Percentiles rank a stretch among this genome's conserved stretches.
These are phyloP conservation scores for Melanomma pulvis-pyrius DNA, from an alignment of 495 filamentous ascomycete genomes.

Conservation along the genomic window DNA sequence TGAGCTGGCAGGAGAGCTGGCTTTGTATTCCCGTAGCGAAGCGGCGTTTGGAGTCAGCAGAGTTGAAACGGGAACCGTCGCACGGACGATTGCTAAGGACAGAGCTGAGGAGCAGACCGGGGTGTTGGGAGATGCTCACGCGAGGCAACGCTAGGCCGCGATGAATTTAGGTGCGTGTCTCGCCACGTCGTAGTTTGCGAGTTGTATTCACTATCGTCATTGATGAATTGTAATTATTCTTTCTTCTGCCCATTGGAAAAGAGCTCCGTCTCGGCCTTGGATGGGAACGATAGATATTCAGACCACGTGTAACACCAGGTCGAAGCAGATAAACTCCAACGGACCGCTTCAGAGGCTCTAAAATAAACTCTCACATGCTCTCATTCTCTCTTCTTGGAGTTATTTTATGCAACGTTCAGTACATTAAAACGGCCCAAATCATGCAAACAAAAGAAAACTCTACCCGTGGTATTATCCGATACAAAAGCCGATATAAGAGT, in stretches of 20 bases:
- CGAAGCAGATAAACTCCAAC: too few species aligned
- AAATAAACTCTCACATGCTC: too few species aligned
- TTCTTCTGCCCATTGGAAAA: too few species aligned
- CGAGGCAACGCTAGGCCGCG: neutral
- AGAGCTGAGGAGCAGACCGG: neutral
- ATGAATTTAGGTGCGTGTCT: neutral
- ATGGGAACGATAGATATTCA: too few species aligned
- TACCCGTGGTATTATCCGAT: neutral
- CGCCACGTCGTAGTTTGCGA: too few species aligned
- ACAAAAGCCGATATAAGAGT: too few species aligned
- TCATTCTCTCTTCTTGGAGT: too few species aligned
- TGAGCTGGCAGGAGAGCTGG: neutral
- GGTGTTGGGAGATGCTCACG: neutral
- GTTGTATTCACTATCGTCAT: too few species aligned
- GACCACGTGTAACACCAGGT: too few species aligned
- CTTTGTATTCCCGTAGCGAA: neutral
- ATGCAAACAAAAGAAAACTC: neutral
- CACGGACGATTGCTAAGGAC: constrained; percentile 9
- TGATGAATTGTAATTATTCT: too few species aligned
- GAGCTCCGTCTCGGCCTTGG: too few species aligned
- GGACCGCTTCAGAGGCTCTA: too few species aligned
- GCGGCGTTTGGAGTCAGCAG: constrained; percentile 13
- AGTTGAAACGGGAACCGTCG: constrained; percentile 22
- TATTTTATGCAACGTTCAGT: neutral
- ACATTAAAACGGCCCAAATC: neutral